phyloP scores from a whole-genome alignment of 805 yeast genomes.

The Saccharomycopsis fermentans region DNA sequence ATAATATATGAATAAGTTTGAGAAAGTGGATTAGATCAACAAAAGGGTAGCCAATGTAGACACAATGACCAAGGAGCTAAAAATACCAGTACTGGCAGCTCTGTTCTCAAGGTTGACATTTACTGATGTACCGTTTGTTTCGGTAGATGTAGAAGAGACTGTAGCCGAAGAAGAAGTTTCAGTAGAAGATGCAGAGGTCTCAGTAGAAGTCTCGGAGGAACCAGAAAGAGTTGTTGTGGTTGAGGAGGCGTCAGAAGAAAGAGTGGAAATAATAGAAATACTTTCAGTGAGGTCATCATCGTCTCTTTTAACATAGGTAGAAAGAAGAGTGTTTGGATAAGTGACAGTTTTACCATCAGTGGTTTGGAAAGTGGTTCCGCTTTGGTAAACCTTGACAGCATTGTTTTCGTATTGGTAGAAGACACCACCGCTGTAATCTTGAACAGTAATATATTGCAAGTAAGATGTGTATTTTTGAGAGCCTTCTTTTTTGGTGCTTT shows the following conservation, averaged over 20 bases:
- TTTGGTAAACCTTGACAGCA: conserved; percentile 1
- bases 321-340: conserved; percentile 5
- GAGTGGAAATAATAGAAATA: background rate
- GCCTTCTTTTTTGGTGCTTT: conserved; percentile 1
- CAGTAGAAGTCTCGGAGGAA: background rate
- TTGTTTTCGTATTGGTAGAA: conserved; percentile 3
- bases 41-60: background rate
- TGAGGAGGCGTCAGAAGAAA: background rate
- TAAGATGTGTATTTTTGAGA: background rate
- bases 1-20: background rate
- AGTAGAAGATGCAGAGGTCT: background rate
- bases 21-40: background rate
- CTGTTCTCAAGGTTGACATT: background rate
- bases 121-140: background rate
- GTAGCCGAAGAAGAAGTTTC: background rate
- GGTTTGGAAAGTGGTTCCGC: conserved; percentile 3
- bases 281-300: background rate
- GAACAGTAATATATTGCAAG: conserved; percentile 6
- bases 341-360: conserved; percentile 4
- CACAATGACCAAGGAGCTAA: background rate
- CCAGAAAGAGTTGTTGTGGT: background rate
- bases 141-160: background rate
- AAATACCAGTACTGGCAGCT: background rate
- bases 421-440: conserved; percentile 13
- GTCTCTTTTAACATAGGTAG: background rate